These are phyloP conservation scores for Schizochytrium sp. DNA, from an alignment of 108 stramenopile genomes.

Conservation along the genomic window DNA sequence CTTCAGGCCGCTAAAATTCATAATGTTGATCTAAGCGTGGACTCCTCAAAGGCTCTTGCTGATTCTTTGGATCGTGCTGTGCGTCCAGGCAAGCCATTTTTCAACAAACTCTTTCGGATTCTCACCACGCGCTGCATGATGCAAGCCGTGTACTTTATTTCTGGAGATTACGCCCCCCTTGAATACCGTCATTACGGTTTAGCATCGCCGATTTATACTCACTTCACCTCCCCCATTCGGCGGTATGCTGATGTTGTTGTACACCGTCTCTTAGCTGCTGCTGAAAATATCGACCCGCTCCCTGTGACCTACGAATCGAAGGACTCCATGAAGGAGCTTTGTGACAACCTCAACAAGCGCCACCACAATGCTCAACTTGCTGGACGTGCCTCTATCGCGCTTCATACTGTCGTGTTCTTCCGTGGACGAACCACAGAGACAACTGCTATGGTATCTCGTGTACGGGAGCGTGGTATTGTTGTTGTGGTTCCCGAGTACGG, in stretches of 20 bases:
- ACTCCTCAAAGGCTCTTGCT: constrained; percentile 89
- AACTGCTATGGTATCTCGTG: constrained; percentile 92
- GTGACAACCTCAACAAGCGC: constrained; percentile 95
- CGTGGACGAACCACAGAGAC: constrained; percentile 78
- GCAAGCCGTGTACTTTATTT: constrained; percentile 88
- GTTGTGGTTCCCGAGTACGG: constrained; percentile 97
- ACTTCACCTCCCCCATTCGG: constrained; percentile 99
- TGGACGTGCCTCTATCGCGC: constrained; percentile 89
- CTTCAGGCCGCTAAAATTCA: constrained; percentile 86
- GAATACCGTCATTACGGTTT: constrained; percentile 94
- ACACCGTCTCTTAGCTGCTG: constrained; percentile 94
- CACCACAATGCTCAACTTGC: constrained; percentile 95
- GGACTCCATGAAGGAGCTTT: constrained; percentile 89
- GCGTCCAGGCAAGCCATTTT: constrained; percentile 83
- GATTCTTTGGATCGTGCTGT: constrained; percentile 91
- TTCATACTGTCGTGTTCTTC: constrained; percentile 93
- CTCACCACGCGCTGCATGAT: constrained; percentile 93
- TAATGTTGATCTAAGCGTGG: constrained; percentile 86
- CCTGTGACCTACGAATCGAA: constrained; percentile 84
- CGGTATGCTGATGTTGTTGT: constrained; percentile 99
- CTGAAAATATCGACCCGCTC: constrained; percentile 89
- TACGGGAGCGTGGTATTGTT: constrained; percentile 80
- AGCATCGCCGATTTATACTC: constrained; percentile 98
- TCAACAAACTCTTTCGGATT: constrained; percentile 96
- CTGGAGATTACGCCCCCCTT: constrained; percentile 81